Evolutionary conservation across 805 yeast genomes (phyloP), one percentile per base, ranked within the genome.

Genomic region (Isabelozyma heimii): DNA sequence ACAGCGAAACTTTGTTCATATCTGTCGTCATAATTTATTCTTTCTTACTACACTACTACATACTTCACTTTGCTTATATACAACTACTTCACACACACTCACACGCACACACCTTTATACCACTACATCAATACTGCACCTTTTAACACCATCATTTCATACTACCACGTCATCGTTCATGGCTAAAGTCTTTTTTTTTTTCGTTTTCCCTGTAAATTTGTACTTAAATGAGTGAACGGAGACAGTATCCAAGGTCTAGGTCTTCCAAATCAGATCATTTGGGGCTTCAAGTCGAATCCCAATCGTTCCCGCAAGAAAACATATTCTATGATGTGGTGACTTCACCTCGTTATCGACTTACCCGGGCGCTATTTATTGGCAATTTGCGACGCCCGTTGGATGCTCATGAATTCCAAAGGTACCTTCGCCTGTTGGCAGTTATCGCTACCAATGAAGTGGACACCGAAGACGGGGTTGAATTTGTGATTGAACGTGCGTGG

Each of bases 351-450:
- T 76, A 65, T 56, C 67, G 62, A 37, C 62, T 63, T 45, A 76
- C 80, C 5, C 59, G 80, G 44, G 79, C 80, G 0, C 54, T 76
- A 37, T 66, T 75, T 47, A 63, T 76, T n/a, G 80, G 73, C 12
- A 76, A 76, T 52, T 59, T 76, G 43, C 60, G 73, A 13, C 55
- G 66, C 4, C 74, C 75, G 10, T 59, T 74, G 43, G 70, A 70
- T 49, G 73, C 73, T 38, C 58, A 55, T 15, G 65, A 62, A 46
- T 71, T 76, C 49, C 77, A 74, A 52, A 60, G 59, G 17, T 50
- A 68, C 50, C 50, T 76, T 47, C 65, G 63, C 41, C 59, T 57
- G 13, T 58, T 68, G 43, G 68, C 73, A 4, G 48, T 59, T 15
- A 52, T 47, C 17, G 60, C 52, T 4, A 56, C 57, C 7, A 55